Evolutionary conservation across 148 eudicot genomes (phyloP).

Genomic region (Salicornia ramosissima): DNA sequence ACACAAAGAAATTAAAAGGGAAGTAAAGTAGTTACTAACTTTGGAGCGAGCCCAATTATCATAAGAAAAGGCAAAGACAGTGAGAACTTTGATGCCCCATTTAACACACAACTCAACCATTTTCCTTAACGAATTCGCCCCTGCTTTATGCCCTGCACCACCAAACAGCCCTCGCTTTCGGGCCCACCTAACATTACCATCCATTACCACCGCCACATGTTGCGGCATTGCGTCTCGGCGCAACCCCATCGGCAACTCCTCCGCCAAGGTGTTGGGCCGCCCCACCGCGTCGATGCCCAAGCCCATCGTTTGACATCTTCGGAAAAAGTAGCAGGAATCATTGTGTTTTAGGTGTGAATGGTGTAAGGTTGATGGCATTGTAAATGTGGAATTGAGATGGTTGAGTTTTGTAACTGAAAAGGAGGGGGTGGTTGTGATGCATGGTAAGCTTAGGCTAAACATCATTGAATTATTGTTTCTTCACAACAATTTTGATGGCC

Average conservation of each 20-base stretch:
- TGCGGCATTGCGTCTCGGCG: slow-evolving; percentile 49
- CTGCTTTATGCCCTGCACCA: slow-evolving; percentile 49
- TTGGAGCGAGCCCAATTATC: slow-evolving; percentile 66
- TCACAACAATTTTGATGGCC: background rate
- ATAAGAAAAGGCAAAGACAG: slow-evolving; percentile 59
- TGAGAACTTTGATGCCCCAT: slow-evolving; percentile 53
- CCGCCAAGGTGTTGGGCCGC: background rate
- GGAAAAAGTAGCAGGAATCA: background rate
- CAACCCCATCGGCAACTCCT: slow-evolving; percentile 39
- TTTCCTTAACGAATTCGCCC: slow-evolving; percentile 33
- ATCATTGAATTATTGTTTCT: slow-evolving; percentile 16
- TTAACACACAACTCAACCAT: slow-evolving; percentile 36
- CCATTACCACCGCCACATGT: slow-evolving; percentile 73
- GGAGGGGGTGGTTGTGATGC: background rate
- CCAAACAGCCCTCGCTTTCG: slow-evolving; percentile 37
- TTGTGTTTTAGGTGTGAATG: background rate
- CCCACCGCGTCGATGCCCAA: background rate
- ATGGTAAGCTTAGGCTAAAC: slow-evolving; percentile 13
- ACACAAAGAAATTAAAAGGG: background rate
- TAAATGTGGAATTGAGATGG: background rate
- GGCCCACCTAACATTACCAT: slow-evolving; percentile 77
- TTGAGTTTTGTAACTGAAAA: background rate
- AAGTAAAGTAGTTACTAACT: slow-evolving; percentile 22
- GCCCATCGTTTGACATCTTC: background rate
- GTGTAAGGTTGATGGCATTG: background rate